Percentiles rank a stretch among this genome's conserved stretches.
phyloP scores from a whole-genome alignment of 2,329 filamentous ascomycete genomes.

The Verruconis gallopava region DNA sequence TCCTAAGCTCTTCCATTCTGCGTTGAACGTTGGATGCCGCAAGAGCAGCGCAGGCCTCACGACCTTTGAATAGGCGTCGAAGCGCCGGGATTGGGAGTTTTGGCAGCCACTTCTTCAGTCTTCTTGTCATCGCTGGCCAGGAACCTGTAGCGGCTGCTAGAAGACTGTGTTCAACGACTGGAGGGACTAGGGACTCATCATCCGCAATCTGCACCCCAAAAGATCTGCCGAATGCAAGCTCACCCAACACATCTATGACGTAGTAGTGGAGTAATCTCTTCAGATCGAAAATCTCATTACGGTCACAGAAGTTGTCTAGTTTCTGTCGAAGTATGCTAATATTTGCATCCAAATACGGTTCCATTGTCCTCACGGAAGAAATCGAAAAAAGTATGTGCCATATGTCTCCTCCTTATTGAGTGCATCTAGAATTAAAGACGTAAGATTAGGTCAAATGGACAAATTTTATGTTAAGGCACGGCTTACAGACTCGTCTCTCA shows the following conservation, averaged over 20 bases:
- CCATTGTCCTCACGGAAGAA: slow-evolving; percentile 7
- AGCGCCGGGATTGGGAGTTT: slow-evolving; percentile 1
- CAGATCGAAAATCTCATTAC: slow-evolving; percentile 3
- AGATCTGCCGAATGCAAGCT: slow-evolving; percentile 6
- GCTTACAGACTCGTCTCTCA: not conserved
- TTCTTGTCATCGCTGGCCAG: slow-evolving; percentile 4
- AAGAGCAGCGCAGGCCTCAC: slow-evolving; percentile 4
- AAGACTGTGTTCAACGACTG: slow-evolving; percentile 7
- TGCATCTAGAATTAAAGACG: slow-evolving; percentile 3
- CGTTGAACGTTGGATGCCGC: not conserved
- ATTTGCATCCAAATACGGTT: slow-evolving; percentile 6
- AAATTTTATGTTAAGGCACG: not conserved
- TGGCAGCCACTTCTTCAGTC: slow-evolving; percentile 4
- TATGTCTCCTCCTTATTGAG: not conserved
- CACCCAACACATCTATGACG: slow-evolving; percentile 10
- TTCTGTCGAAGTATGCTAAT: not conserved
- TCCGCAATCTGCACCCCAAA: slow-evolving; percentile 7
- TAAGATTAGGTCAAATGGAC: not conserved
- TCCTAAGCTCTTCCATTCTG: not conserved
- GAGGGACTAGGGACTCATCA: slow-evolving; percentile 1
- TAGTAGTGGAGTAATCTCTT: slow-evolving; percentile 8
- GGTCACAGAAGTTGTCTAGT: not conserved
- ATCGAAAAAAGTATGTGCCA: slow-evolving; percentile 9
- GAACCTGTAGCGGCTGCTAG: slow-evolving; percentile 8
- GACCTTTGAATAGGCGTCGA: not conserved